phyloP scores from a whole-genome alignment of 75 land plant species.

The Cryptomeria japonica region DNA sequence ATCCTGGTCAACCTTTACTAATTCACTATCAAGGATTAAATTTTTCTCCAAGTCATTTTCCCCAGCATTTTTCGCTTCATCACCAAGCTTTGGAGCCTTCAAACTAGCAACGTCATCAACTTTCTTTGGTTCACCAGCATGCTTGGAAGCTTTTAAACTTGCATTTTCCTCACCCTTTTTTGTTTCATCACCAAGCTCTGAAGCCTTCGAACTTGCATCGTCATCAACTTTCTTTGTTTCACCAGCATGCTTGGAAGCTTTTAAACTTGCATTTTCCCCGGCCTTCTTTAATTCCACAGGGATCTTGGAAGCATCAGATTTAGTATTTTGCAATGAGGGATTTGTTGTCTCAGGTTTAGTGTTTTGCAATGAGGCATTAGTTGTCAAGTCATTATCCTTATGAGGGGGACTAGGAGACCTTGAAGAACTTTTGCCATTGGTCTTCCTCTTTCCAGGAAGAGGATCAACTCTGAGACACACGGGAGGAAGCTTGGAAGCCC shows the following conservation, averaged over 20 bases:
- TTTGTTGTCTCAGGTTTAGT: neutral
- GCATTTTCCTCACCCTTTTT: neutral
- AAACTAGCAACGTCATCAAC: neutral
- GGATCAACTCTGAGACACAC: conserved; percentile 70
- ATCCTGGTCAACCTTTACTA: neutral
- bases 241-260: neutral
- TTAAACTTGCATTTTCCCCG: neutral
- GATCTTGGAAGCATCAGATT: neutral
- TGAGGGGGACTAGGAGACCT: conserved; percentile 33
- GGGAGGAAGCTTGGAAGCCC: conserved; percentile 45
- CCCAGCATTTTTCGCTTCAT: neutral
- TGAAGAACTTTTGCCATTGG: conserved; percentile 35
- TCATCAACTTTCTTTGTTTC: neutral
- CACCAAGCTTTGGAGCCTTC: neutral
- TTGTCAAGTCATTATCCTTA: neutral
- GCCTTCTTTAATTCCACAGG: neutral
- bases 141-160: neutral
- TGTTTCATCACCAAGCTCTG: neutral
- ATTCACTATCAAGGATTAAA: neutral
- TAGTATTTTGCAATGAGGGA: neutral
- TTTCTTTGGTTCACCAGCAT: neutral
- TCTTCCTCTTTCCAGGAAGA: conserved; percentile 37
- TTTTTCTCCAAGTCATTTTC: neutral
- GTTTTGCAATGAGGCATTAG: neutral
- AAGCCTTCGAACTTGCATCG: neutral